Evolutionary conservation across 345 rosid genomes (phyloP).

Genomic region (Chamaenerion angustifolium): DNA sequence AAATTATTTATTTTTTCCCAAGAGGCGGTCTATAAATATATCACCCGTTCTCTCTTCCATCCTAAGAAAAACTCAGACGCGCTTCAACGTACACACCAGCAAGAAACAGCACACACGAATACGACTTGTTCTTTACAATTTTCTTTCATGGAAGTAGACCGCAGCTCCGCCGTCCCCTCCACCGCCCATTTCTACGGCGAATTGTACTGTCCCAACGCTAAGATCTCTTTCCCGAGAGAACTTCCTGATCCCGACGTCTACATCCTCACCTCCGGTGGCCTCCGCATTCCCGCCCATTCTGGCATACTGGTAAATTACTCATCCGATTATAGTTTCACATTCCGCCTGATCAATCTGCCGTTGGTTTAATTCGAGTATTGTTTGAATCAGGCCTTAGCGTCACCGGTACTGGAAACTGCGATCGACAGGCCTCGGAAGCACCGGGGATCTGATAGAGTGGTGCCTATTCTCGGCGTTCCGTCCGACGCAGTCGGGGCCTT

Average conservation of each 20-base stretch:
- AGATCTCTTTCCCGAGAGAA: conserved; percentile 11
- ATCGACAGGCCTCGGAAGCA: conserved; percentile 39
- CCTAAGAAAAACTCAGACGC: too few relatives aligned
- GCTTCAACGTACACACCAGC: not conserved
- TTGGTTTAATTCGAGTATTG: not conserved
- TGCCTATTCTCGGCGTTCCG: conserved; percentile 74
- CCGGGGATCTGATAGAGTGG: conserved; percentile 35
- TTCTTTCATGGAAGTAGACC: conserved; percentile 12
- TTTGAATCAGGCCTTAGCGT: conserved; percentile 38
- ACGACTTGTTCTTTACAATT: not conserved
- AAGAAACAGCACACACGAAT: not conserved
- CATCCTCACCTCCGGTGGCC: conserved; percentile 59
- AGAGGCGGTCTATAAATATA: too few relatives aligned
- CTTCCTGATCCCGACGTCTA: conserved; percentile 40
- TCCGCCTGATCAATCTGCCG: not conserved
- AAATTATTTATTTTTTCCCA: too few relatives aligned
- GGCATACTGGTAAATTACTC: conserved; percentile 35
- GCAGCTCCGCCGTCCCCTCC: conserved; percentile 5
- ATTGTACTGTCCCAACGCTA: conserved; percentile 4
- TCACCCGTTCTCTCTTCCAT: too few relatives aligned
- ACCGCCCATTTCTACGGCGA: conserved; percentile 11
- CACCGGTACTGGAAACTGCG: conserved; percentile 49
- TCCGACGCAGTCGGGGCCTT: conserved; percentile 65
- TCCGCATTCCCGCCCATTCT: conserved; percentile 56
- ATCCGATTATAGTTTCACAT: not conserved